These are phyloP conservation scores for Misopates orontium DNA, from an alignment of 257 asterid species.

Conservation along the genomic window DNA sequence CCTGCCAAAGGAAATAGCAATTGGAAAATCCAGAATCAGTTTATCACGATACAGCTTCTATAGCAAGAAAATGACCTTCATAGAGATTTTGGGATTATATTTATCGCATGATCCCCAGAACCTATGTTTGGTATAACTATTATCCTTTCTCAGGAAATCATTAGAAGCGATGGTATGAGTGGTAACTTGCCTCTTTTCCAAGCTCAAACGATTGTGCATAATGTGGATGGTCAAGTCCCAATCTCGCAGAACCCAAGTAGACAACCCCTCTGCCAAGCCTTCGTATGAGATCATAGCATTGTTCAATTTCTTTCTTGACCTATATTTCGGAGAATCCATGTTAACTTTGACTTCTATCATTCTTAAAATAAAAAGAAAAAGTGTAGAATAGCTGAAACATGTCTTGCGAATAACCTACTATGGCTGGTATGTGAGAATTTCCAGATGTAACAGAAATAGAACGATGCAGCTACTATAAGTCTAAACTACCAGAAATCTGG, in stretches of 20 bases:
- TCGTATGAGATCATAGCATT: conserved; percentile 74
- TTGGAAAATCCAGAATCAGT: conserved; percentile 22
- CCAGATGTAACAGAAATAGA: background rate
- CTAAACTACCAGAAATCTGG: too few relatives aligned
- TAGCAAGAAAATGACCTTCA: background rate
- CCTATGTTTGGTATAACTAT: background rate
- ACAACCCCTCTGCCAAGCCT: conserved; percentile 91
- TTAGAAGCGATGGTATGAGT: background rate
- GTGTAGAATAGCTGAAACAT: conserved; percentile 1
- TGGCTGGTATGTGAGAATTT: background rate
- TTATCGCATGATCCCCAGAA: background rate
- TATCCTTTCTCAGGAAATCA: background rate
- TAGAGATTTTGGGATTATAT: background rate
- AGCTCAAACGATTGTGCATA: conserved; percentile 56
- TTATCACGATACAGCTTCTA: background rate
- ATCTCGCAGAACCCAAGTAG: conserved; percentile 89
- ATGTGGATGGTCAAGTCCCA: conserved; percentile 75
- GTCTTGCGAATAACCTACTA: background rate
- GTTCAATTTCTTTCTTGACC: conserved; percentile 86
- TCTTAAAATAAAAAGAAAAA: background rate
- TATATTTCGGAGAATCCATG: conserved; percentile 26
- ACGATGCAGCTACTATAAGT: background rate
- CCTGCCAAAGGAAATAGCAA: conserved; percentile 42
- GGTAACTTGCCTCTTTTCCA: conserved; percentile 58
- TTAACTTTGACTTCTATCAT: background rate